A percentile compares a stretch with the other conserved stretches of the same genome.
Evolutionary conservation across 169 alveolate genomes (phyloP).

Genomic region (Plasmodium falciparum): DNA sequence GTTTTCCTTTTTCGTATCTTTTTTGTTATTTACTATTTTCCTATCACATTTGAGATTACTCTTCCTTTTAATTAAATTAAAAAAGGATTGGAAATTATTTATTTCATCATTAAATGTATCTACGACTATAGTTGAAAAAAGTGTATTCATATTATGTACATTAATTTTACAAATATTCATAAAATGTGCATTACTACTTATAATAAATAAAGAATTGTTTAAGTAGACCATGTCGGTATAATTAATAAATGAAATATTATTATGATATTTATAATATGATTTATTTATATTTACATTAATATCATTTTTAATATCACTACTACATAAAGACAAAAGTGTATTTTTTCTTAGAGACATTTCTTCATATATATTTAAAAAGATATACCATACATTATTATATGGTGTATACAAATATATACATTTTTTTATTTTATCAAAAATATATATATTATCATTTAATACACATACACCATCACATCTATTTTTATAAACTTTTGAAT

Average conservation of each 20-base stretch:
- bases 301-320: slow-evolving; percentile 2
- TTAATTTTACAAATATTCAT: slow-evolving; percentile 73
- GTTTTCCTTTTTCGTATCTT: not conserved
- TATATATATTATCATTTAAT: slow-evolving; percentile 62
- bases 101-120: slow-evolving; percentile 2
- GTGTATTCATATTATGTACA: slow-evolving; percentile 56
- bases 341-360: slow-evolving; percentile 51
- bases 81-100: slow-evolving; percentile 6
- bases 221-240: slow-evolving; percentile 60
- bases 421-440: slow-evolving; percentile 74
- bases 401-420: slow-evolving; percentile 75
- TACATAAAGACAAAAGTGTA: not conserved
- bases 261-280: slow-evolving; percentile 7
- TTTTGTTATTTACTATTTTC: not conserved
- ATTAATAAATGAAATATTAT: slow-evolving; percentile 71
- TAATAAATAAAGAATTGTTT: slow-evolving; percentile 59
- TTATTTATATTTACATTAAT: not conserved
- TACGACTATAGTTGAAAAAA: slow-evolving; percentile 42
- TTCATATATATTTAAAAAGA: slow-evolving; percentile 71
- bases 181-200: slow-evolving; percentile 70
- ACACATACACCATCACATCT: slow-evolving; percentile 77
- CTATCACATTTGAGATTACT: not conserved
- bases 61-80: not conserved
- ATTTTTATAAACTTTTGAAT: slow-evolving; percentile 56
- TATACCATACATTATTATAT: slow-evolving; percentile 75